These are phyloP conservation scores for Fusarium ramigenum DNA, from an alignment of 2,329 filamentous ascomycete species.

Conservation along the genomic window DNA sequence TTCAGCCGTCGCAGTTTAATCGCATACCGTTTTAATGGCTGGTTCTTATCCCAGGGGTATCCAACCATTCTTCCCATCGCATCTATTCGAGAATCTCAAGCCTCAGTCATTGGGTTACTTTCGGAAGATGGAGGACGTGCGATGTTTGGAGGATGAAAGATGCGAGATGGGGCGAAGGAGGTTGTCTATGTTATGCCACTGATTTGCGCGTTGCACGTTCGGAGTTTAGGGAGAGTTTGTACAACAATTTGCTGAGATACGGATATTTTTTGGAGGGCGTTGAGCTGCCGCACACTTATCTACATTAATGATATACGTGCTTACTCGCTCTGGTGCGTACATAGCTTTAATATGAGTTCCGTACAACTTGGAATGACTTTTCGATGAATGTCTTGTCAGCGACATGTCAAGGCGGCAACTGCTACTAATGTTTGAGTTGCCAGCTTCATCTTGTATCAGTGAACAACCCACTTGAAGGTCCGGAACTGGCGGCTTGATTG, in stretches of 20 bases:
- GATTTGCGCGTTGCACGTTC: background rate
- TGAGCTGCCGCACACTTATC: background rate
- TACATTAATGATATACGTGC: background rate
- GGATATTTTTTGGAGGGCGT: background rate
- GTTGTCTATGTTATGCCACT: background rate
- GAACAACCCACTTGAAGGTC: background rate
- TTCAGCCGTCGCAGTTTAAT: background rate
- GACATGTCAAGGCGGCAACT: background rate
- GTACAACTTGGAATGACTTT: background rate
- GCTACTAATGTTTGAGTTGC: background rate
- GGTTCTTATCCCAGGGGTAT: no score
- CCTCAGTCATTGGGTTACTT: background rate
- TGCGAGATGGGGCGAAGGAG: background rate
- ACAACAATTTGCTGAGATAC: background rate
- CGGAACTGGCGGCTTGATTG: background rate
- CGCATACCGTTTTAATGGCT: background rate
- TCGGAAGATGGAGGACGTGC: background rate
- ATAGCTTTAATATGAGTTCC: background rate
- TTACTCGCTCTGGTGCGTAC: no score
- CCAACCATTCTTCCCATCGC: background rate
- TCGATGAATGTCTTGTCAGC: no score
- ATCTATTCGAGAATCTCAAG: background rate
- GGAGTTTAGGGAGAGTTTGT: no score
- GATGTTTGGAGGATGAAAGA: background rate
- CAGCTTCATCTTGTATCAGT: background rate